Evolutionary conservation across 2,329 filamentous ascomycete genomes (phyloP).

Genomic region (Mycosphaerella sp.): DNA sequence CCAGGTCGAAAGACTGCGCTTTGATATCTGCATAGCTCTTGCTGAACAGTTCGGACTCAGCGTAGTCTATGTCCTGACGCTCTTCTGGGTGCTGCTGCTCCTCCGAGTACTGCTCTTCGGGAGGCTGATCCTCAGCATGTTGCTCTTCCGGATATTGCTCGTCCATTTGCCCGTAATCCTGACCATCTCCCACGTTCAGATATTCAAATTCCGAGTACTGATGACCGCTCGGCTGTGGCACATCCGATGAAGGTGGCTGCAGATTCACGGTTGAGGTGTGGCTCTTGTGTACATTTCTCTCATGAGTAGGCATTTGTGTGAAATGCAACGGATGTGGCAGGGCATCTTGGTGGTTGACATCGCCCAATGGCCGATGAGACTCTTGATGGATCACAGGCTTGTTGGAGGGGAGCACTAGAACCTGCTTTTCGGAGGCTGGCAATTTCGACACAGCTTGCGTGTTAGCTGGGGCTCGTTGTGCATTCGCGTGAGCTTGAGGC

Average conservation of each 20-base stretch:
- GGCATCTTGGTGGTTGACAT: neutral
- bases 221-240: neutral
- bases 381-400: neutral
- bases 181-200: neutral
- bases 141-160: neutral
- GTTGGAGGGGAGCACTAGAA: neutral
- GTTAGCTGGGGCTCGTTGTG: neutral
- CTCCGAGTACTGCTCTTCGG: neutral
- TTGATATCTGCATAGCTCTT: constrained; percentile 29
- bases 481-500: neutral
- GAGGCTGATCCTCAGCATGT: neutral
- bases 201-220: neutral
- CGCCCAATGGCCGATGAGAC: neutral
- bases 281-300: neutral
- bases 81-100: neutral
- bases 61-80: constrained; percentile 25
- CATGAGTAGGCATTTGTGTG: neutral
- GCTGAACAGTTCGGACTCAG: constrained; percentile 20
- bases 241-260: neutral
- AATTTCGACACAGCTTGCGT: neutral
- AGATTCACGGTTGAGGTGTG: neutral
- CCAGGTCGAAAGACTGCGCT: constrained; percentile 26
- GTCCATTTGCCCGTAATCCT: neutral
- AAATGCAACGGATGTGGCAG: neutral
- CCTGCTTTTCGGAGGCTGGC: neutral